Evolutionary conservation across 2,329 filamentous ascomycete species (phyloP), one percentile per base, ranked within the genome.

Genomic region (Cladosporium sp.): DNA sequence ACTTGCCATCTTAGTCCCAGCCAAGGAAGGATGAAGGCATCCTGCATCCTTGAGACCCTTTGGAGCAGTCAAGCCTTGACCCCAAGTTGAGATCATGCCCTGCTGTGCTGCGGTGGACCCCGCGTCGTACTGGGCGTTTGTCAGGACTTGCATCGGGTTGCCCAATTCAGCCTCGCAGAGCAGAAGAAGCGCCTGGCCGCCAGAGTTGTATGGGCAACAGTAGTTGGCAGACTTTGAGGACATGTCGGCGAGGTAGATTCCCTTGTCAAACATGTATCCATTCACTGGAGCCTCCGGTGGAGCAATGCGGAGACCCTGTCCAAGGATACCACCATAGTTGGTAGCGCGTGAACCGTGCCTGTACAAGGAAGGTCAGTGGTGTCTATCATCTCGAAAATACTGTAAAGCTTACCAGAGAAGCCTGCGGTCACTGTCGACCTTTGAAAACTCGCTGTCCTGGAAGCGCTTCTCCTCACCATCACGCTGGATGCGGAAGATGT

Each of bases 131-230:
- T 86, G 85, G 1, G 86, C 77, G 14, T 80, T 0, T 0, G 79
- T 81, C 2, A 93, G 82, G 71, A 88, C 83, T 66, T 90, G 85
- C 80, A 94, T 88, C 0, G 92, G 92, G 38, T 88, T 79, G 6
- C 93, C 92, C 2, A 97, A 84, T 78, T 93, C 90, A 4, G 91
- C 92, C 74, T 96, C 92, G 72, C 92, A 96, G 1, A 97, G 87
- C 21, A 97, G 84, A 4, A 96, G 81, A 3, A 97, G 82, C 0
- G 88, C 92, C 26, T 88, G 87, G 24, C 87, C 85, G n/a, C 84
- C 86, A n/a, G 89, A 90, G 67, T 81, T 84, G 69, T 79, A 75
- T 0, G 87, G 76, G 30, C 78, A 85, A 75, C 92, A 95, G 80
- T 96, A 96, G 72, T 87, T 87, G 18, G 92, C 92, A 2, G 90